Conservation (phyloP, 345 rosid genomes). For the Arabis alpina region DNA sequence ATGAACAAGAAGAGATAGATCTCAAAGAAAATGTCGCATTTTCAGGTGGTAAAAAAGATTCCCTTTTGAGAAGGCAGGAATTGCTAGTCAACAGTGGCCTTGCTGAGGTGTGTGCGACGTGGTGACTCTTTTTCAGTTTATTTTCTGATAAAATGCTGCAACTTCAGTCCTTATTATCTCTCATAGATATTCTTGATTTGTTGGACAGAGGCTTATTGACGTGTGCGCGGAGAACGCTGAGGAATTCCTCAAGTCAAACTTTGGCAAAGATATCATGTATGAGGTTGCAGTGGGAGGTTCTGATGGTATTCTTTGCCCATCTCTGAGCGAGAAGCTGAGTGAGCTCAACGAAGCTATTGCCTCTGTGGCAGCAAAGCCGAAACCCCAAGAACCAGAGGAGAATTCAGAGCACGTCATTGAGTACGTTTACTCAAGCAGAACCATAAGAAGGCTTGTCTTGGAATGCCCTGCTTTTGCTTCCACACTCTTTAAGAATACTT, state of each 20-base stretch:
- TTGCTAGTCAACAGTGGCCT: constrained; percentile 78
- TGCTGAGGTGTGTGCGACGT: constrained; percentile 72
- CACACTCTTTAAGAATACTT: constrained; percentile 70
- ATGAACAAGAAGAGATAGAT: constrained; percentile 42
- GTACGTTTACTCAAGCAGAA: constrained; percentile 83
- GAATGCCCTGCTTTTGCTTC: constrained; percentile 70
- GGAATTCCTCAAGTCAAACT: constrained; percentile 72
- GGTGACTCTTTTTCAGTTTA: constrained; percentile 18
- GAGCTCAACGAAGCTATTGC: constrained; percentile 67
- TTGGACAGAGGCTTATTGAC: constrained; percentile 72
- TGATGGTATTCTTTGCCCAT: constrained; percentile 64
- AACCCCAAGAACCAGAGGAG: constrained; percentile 52
- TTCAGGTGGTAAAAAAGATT: constrained; percentile 79
- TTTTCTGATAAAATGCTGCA: constrained; percentile 17
- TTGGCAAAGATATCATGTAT: constrained; percentile 76
- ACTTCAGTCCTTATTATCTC: constrained; percentile 3
- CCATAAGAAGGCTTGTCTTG: constrained; percentile 74
- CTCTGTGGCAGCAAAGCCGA: constrained; percentile 62
- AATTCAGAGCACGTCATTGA: constrained; percentile 65
- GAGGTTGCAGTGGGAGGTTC: constrained; percentile 83
- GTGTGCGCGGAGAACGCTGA: constrained; percentile 65
- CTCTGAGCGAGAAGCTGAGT: constrained; percentile 60
- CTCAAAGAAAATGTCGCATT: constrained; percentile 41
- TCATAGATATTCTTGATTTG: constrained; percentile 33
- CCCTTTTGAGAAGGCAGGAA: constrained; percentile 74